phyloP scores from a whole-genome alignment of 2,329 filamentous ascomycete species.

The Colletotrichum sp. region DNA sequence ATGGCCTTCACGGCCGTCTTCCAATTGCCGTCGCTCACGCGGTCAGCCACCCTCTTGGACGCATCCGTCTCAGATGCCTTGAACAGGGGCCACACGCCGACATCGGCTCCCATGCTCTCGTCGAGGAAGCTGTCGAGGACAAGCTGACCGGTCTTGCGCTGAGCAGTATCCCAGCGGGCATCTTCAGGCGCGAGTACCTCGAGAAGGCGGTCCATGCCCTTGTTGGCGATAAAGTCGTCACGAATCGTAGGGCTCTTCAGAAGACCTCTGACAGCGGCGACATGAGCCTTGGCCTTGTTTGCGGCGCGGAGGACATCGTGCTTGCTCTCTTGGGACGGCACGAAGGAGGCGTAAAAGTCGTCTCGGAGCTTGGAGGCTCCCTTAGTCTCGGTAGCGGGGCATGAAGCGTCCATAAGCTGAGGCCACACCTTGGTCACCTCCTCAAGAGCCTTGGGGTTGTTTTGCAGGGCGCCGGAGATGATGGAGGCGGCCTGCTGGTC shows the following conservation, averaged over 20 bases:
- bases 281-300: conserved; percentile 38
- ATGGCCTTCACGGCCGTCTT: conserved; percentile 10
- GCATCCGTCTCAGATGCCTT: conserved; percentile 12
- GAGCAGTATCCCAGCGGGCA: conserved; percentile 54
- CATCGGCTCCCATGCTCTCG: conserved; percentile 63
- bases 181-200: conserved; percentile 54
- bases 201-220: conserved; percentile 60
- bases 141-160: conserved; percentile 61
- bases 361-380: conserved; percentile 33
- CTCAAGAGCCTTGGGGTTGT: conserved; percentile 66
- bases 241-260: conserved; percentile 59
- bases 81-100: conserved; percentile 59
- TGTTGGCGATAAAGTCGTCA: conserved; percentile 57
- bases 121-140: conserved; percentile 72
- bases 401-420: conserved; percentile 41
- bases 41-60: conserved; percentile 15
- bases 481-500: conserved; percentile 62
- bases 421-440: conserved; percentile 56
- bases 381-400: conserved; percentile 27
- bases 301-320: conserved; percentile 21
- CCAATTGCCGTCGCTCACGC: conserved; percentile 19
- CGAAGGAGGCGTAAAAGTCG: conserved; percentile 45
- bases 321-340: conserved; percentile 28
- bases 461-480: conserved; percentile 64
- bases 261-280: conserved; percentile 60